Conservation (phyloP, 352 stramenopile species). For the Globisporangium solare region DNA sequence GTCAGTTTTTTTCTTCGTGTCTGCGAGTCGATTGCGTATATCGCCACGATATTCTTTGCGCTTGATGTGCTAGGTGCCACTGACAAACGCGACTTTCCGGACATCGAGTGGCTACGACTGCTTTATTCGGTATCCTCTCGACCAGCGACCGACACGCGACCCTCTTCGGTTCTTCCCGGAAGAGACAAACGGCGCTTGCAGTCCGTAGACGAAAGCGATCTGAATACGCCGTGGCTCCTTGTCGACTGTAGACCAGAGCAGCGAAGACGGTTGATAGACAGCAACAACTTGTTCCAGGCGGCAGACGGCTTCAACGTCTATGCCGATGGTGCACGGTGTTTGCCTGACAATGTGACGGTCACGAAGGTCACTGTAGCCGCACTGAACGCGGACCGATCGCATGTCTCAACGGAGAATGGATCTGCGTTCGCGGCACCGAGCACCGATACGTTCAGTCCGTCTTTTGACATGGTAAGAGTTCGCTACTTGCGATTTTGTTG, state of each 20-base stretch:
- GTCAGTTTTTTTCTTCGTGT: no score
- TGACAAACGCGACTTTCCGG: slow-evolving; percentile 17
- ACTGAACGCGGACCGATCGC: slow-evolving; percentile 44
- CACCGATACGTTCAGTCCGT: slow-evolving; percentile 33
- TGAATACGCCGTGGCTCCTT: slow-evolving; percentile 22
- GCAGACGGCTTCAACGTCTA: slow-evolving; percentile 81
- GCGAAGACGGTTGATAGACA: slow-evolving; percentile 16
- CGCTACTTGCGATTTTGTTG: not conserved
- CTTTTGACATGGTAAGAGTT: slow-evolving; percentile 44
- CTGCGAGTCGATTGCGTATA: no score
- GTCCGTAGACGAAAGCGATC: slow-evolving; percentile 17
- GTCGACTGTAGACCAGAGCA: slow-evolving; percentile 36
- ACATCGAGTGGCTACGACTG: slow-evolving; percentile 27
- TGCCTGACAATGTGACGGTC: slow-evolving; percentile 68
- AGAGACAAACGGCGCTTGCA: slow-evolving; percentile 21
- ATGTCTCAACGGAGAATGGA: slow-evolving; percentile 25
- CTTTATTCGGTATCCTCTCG: slow-evolving; percentile 27
- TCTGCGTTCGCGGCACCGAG: slow-evolving; percentile 18
- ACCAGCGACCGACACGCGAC: slow-evolving; percentile 23
- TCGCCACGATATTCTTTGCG: no score
- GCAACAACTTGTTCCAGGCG: slow-evolving; percentile 32
- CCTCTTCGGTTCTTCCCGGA: slow-evolving; percentile 14
- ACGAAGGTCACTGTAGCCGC: slow-evolving; percentile 71
- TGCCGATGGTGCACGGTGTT: slow-evolving; percentile 63
- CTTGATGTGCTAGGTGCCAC: slow-evolving; percentile 2